Evolutionary conservation across 345 rosid genomes (phyloP), one percentile per base, ranked within the genome.

Genomic region (Eucalyptus melliodora): DNA sequence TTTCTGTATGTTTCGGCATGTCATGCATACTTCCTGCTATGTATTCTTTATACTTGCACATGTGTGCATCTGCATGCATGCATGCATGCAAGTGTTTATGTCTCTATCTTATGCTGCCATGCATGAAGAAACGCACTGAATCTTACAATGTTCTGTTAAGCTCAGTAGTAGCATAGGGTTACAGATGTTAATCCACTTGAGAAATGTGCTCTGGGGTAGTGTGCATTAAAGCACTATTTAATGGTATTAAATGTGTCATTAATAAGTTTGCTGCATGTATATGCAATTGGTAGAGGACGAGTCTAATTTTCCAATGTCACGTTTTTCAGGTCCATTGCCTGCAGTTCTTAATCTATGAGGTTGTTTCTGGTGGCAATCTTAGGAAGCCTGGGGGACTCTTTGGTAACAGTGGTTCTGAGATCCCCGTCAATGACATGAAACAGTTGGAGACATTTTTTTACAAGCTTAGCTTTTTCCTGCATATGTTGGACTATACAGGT

Each of bases 321-420:
- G 1, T 91, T 47, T 90, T 91, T 89, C 93, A 98, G 99, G 97
- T 98, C 87, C 99, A 97, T 91, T 98, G 99, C 93, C 94, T 98
- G 95, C 99, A 98, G 89, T 98, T 97, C 93, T 92, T 98, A 88
- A 98, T 98, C 86, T 98, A 97, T 91, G 99, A 98, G 93, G 98
- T 97, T 90, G 99, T 98, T 16, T 98, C 99, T 93, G 99, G 99
- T 88, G 99, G 99, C 89, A 97, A 98, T 95, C 97, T 97, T 88
- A 94, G 99, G 93, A 97, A 95, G 92, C 99, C 99, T 65, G 99
- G 99, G 86, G 99, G 99, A 27, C 97, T 98, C 86, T 98, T 98
- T 94, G 98, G 99, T 86, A 98, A 98, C 90, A 95, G 95, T 89
- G 99, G 99, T 86, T 98, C 99, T 92, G 99, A 98, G 92, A 97